Evolutionary conservation across 768 basidiomycete species (phyloP).

Genomic region (Suillus hirtellus): DNA sequence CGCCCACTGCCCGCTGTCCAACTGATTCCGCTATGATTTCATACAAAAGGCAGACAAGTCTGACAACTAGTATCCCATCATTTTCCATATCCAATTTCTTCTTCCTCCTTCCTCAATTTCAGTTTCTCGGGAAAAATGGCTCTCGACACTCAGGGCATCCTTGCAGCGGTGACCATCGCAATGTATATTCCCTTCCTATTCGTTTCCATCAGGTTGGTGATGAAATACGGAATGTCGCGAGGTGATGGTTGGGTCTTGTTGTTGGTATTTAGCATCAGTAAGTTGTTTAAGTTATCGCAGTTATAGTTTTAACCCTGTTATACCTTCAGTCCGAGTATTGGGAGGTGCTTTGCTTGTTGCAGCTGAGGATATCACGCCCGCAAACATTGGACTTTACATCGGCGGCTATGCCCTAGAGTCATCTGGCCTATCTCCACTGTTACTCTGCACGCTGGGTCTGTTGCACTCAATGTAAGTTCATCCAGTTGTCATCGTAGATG

Average conservation of each 20-base stretch:
- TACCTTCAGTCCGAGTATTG: constrained; percentile 51
- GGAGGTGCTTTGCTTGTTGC: constrained; percentile 59
- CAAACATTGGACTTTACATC: constrained; percentile 46
- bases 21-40: constrained; percentile 4
- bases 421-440: constrained; percentile 40
- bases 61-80: neutral
- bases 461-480: constrained; percentile 35
- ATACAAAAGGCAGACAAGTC: constrained; percentile 20
- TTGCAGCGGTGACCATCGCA: constrained; percentile 59
- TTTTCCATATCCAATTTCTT: constrained; percentile 6
- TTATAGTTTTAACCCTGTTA: constrained; percentile 9
- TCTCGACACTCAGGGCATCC: constrained; percentile 45
- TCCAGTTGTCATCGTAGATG: neutral
- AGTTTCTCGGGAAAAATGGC: constrained; percentile 34
- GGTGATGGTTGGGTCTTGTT: constrained; percentile 71
- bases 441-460: constrained; percentile 39
- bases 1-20: too few relatives aligned
- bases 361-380: constrained; percentile 43
- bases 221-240: constrained; percentile 56
- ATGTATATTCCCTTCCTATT: constrained; percentile 59
- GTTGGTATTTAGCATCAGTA: constrained; percentile 59
- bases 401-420: constrained; percentile 49
- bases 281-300: constrained; percentile 22
- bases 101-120: constrained; percentile 2
- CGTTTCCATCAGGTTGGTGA: constrained; percentile 44